A percentile compares a stretch with the other conserved stretches of the same genome.
These are phyloP conservation scores for Phytopythium boreale DNA, from an alignment of 352 stramenopile species.

Conservation along the genomic window DNA sequence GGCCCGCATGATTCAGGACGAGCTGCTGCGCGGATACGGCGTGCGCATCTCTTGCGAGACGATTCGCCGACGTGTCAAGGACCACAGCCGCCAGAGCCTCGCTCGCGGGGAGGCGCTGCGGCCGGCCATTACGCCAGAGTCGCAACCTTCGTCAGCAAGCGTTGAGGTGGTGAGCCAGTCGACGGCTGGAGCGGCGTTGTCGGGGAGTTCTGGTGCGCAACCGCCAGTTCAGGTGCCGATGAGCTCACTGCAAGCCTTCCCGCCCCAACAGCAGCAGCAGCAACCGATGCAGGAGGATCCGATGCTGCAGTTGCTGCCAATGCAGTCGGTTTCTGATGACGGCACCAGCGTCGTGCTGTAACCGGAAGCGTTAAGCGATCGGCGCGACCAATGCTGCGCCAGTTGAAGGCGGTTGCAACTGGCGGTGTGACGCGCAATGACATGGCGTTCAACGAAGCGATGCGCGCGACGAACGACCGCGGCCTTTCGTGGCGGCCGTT, in stretches of 20 bases:
- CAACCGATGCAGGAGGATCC: background rate
- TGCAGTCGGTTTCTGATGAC: background rate
- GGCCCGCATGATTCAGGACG: slow-evolving; percentile 53
- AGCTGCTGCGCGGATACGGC: slow-evolving; percentile 38
- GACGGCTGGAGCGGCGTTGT: background rate
- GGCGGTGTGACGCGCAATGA: background rate
- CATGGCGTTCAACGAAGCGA: background rate
- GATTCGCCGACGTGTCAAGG: slow-evolving; percentile 61
- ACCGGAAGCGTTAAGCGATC: background rate
- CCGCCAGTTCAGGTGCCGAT: background rate
- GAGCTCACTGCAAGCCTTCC: background rate
- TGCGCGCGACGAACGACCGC: background rate
- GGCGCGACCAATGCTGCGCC: background rate
- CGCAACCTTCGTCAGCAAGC: background rate
- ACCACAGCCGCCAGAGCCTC: slow-evolving; percentile 41
- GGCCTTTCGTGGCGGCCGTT: background rate
- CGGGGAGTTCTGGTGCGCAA: background rate
- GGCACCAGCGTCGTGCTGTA: background rate
- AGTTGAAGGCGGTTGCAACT: background rate
- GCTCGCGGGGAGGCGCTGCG: background rate
- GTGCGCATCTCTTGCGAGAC: slow-evolving; percentile 69
- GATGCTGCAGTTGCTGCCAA: slow-evolving; percentile 3
- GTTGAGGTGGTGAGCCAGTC: background rate
- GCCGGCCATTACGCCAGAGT: background rate
- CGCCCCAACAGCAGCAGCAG: background rate